Percentiles rank a stretch among this genome's conserved stretches.
phyloP scores from a whole-genome alignment of 345 rosid genomes.

The Melastoma malabathricum region DNA sequence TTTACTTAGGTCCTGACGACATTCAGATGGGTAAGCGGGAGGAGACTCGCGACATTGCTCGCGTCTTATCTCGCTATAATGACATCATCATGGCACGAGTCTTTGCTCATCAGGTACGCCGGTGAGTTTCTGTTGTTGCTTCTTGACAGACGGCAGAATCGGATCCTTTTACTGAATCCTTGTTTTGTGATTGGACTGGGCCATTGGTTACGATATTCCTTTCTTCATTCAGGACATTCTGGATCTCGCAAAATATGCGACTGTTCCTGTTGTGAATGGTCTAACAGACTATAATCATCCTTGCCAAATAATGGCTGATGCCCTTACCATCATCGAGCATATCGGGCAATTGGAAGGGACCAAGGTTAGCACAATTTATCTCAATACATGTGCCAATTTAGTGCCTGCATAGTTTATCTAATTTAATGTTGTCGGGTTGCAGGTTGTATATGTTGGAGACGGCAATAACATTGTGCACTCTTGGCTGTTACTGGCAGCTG shows the following conservation, averaged over 20 bases:
- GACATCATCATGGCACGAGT: slow-evolving; percentile 93
- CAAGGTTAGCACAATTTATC: slow-evolving; percentile 37
- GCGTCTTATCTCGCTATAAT: slow-evolving; percentile 76
- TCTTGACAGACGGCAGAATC: neutral
- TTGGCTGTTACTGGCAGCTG: slow-evolving; percentile 81
- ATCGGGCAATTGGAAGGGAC: slow-evolving; percentile 75
- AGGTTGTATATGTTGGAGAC: slow-evolving; percentile 98
- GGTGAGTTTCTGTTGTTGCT: slow-evolving; percentile 42
- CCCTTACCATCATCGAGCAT: slow-evolving; percentile 90
- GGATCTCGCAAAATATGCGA: slow-evolving; percentile 76
- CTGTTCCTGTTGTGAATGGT: slow-evolving; percentile 83
- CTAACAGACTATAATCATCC: slow-evolving; percentile 93
- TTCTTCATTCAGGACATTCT: slow-evolving; percentile 55
- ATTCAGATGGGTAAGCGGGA: slow-evolving; percentile 96
- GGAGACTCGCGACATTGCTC: slow-evolving; percentile 94
- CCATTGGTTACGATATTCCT: neutral
- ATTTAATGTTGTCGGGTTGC: slow-evolving; percentile 7
- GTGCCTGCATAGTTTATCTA: neutral
- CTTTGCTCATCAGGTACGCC: slow-evolving; percentile 95
- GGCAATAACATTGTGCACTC: slow-evolving; percentile 95
- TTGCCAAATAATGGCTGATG: slow-evolving; percentile 97
- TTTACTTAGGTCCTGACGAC: slow-evolving; percentile 81
- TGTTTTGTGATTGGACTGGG: neutral
- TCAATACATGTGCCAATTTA: no score
- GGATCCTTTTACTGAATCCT: no score